phyloP scores from a whole-genome alignment of 352 stramenopile genomes.

The Phytopythium chamaehyphon region DNA sequence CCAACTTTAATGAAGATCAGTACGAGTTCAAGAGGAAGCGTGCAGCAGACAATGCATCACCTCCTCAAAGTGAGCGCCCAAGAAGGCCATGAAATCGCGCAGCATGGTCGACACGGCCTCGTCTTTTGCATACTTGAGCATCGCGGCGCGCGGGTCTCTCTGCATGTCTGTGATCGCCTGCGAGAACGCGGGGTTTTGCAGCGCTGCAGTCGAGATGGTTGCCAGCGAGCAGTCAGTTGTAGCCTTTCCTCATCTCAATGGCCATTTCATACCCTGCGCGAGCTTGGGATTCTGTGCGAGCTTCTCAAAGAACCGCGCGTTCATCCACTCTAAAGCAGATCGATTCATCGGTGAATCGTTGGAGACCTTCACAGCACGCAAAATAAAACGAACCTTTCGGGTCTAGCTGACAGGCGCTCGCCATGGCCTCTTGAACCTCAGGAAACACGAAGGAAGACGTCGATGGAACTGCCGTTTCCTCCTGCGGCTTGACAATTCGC shows the following conservation, averaged over 20 bases:
- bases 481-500: conserved; percentile 22
- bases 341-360: not conserved
- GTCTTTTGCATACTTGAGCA: conserved; percentile 71
- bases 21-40: too few species aligned
- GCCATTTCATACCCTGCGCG: conserved; percentile 25
- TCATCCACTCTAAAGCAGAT: conserved; percentile 81
- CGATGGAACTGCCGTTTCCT: conserved; percentile 13
- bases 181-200: conserved; percentile 67
- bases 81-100: conserved; percentile 66
- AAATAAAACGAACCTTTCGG: conserved; percentile 36
- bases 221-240: too few species aligned
- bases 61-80: conserved; percentile 75
- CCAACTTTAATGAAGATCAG: conserved; percentile 27
- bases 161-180: conserved; percentile 70
- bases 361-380: not conserved
- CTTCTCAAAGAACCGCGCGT: conserved; percentile 65
- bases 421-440: conserved; percentile 67
- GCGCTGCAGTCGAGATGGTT: conserved; percentile 29
- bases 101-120: conserved; percentile 54
- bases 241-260: not conserved
- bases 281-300: conserved; percentile 53
- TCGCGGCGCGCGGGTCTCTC: conserved; percentile 42
- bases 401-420: conserved; percentile 54
- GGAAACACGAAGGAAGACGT: conserved; percentile 54
- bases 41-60: conserved; percentile 17